phyloP scores from a whole-genome alignment of 2,329 filamentous ascomycete genomes.

The Scytalidium lignicola region DNA sequence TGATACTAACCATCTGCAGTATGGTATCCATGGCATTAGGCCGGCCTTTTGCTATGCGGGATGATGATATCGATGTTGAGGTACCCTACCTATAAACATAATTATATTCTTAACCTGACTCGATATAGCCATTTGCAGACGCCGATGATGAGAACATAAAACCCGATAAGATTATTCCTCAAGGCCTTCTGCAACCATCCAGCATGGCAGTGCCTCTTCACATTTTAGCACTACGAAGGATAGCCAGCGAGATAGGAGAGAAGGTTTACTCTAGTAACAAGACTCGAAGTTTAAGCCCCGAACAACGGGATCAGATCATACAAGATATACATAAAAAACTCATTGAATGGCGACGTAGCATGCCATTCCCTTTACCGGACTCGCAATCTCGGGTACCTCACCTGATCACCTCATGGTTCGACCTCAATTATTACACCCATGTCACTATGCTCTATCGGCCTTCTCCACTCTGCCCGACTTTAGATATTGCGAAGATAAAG shows the following conservation, averaged over 20 bases:
- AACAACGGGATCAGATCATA: conserved; percentile 30
- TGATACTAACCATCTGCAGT: conserved; percentile 16
- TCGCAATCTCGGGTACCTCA: conserved; percentile 36
- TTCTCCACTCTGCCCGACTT: conserved; percentile 35
- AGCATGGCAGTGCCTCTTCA: conserved; percentile 36
- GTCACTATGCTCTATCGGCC: conserved; percentile 40
- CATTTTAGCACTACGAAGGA: conserved; percentile 34
- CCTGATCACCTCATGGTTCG: conserved; percentile 39
- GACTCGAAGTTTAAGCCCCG: conserved; percentile 10
- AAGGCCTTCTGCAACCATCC: conserved; percentile 27
- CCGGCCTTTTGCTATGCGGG: conserved; percentile 39
- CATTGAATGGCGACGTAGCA: conserved; percentile 38
- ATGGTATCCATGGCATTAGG: conserved; percentile 40
- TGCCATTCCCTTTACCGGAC: conserved; percentile 39
- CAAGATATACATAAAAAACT: conserved; percentile 34
- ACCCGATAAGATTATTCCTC: conserved; percentile 17
- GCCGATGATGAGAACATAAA: conserved; percentile 32
- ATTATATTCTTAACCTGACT: not conserved
- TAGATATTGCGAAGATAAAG: conserved; percentile 31
- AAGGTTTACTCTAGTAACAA: conserved; percentile 31
- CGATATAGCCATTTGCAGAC: conserved; percentile 31
- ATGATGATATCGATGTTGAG: conserved; percentile 39
- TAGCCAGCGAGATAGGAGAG: conserved; percentile 35
- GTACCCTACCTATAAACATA: conserved; percentile 13
- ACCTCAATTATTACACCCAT: conserved; percentile 43